Evolutionary conservation across 441 rosid genomes (phyloP).

Genomic region (Pelargonium citronellum): DNA sequence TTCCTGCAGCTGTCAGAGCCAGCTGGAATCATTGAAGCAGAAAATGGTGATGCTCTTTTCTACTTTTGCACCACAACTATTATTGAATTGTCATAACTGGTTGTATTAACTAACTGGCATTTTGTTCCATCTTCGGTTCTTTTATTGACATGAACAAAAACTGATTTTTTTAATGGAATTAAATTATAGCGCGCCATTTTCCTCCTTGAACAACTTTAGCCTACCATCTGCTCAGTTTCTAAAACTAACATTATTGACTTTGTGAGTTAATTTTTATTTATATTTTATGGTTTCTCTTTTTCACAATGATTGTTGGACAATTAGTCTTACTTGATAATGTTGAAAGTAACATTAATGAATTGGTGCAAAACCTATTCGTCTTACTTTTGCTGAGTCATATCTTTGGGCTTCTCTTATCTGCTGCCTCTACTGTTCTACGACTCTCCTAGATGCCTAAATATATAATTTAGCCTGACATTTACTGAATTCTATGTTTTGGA

Average conservation of each 20-base stretch:
- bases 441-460: not conserved
- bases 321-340: not conserved
- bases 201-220: not conserved
- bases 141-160: not conserved
- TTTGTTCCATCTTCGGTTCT: not conserved
- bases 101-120: not conserved
- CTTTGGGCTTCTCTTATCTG: not conserved
- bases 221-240: not conserved
- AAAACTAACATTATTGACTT: not conserved
- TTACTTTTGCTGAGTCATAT: not conserved
- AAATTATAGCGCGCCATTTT: not conserved
- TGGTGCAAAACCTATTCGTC: not conserved
- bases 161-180: not conserved
- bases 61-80: slow-evolving; percentile 8
- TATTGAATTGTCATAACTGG: slow-evolving; percentile 4
- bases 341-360: not conserved
- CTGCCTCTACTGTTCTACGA: not conserved
- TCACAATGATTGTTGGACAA: not conserved
- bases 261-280: not conserved
- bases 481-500: not conserved
- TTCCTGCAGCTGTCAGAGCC: slow-evolving; percentile 87
- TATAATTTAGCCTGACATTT: not conserved
- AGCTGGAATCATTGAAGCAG: slow-evolving; percentile 71
- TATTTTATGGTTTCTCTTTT: not conserved
- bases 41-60: slow-evolving; percentile 50